Conservation (phyloP, 257 asterid species). For the Solanum pinnatisectum region DNA sequence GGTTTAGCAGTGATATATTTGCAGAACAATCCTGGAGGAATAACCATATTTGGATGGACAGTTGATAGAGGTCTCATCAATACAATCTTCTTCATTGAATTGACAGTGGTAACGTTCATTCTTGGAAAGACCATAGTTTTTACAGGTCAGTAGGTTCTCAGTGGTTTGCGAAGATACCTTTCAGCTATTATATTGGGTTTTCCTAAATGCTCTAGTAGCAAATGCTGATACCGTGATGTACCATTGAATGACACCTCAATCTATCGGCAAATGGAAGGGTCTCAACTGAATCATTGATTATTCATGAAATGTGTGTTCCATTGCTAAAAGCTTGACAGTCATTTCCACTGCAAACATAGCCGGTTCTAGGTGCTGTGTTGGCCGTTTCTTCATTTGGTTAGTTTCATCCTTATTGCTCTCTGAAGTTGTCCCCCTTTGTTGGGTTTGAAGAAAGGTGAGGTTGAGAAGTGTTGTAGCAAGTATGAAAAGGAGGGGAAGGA, state of each 20-base stretch:
- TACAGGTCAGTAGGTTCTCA: neutral
- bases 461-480: neutral
- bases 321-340: neutral
- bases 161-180: neutral
- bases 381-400: neutral
- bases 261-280: neutral
- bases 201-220: neutral
- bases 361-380: neutral
- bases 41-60: constrained; percentile 82
- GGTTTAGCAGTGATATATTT: constrained; percentile 60
- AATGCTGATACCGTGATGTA: neutral
- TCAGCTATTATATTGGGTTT: neutral
- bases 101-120: constrained; percentile 56
- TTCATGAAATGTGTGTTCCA: neutral
- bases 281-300: neutral
- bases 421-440: neutral
- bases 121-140: constrained; percentile 58
- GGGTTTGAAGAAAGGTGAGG: neutral
- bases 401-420: neutral
- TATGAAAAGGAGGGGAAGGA: neutral
- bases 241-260: neutral
- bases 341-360: neutral
- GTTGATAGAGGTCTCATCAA: constrained; percentile 75
- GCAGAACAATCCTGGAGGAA: constrained; percentile 80
- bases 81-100: constrained; percentile 66